These are phyloP conservation scores for Serendipita indica DNA, from an alignment of 768 basidiomycete species.

Conservation along the genomic window DNA sequence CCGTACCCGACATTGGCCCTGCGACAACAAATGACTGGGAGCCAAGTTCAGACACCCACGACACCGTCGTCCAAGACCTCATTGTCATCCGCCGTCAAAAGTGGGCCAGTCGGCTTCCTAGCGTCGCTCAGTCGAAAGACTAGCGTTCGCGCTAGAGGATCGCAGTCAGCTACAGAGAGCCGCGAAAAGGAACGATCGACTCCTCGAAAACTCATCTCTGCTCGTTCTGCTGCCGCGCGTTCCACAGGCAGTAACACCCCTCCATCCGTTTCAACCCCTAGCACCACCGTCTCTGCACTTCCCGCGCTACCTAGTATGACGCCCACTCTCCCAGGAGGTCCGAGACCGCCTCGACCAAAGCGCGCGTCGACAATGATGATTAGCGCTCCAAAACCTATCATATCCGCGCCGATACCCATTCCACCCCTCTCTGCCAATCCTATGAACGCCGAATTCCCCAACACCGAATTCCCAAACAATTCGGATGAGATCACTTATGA, in stretches of 20 bases:
- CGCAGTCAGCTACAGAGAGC: constrained; percentile 18
- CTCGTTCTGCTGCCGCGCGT: constrained; percentile 21
- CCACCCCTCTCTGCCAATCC: constrained; percentile 14
- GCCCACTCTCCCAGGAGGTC: constrained; percentile 9
- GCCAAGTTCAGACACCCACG: constrained; percentile 18
- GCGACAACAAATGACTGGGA: constrained; percentile 18
- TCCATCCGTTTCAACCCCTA: background rate
- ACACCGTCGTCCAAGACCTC: constrained; percentile 23
- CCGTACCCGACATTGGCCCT: constrained; percentile 61
- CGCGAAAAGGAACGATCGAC: constrained; percentile 19
- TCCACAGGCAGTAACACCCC: constrained; percentile 15
- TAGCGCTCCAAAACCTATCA: constrained; percentile 11
- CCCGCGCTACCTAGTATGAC: background rate
- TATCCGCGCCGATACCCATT: constrained; percentile 1
- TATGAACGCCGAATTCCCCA: constrained; percentile 6
- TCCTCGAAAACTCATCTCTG: constrained; percentile 19
- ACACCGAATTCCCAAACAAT: background rate
- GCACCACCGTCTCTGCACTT: constrained; percentile 17
- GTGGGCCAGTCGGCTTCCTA: constrained; percentile 48
- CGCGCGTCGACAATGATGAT: constrained; percentile 12
- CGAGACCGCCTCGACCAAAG: constrained; percentile 2
- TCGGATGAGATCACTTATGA: constrained; percentile 20
- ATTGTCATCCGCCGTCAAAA: constrained; percentile 25
- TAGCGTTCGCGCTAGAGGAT: constrained; percentile 23
- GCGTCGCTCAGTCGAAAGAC: constrained; percentile 58